Conservation (phyloP, 345 rosid species). For the Zanthoxylum bungeanum region DNA sequence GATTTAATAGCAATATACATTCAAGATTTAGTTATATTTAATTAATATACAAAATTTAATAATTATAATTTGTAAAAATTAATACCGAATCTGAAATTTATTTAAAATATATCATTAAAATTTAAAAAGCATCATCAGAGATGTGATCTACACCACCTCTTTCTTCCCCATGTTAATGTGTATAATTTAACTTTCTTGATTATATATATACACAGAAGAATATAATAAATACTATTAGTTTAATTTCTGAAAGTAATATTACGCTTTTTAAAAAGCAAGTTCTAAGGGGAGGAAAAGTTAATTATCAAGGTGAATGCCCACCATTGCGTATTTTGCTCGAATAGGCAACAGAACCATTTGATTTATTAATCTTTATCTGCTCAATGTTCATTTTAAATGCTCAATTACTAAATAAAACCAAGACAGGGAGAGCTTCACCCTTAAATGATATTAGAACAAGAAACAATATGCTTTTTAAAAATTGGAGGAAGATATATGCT, state of each 20-base stretch:
- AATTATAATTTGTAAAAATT: no score
- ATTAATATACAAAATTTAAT: no score
- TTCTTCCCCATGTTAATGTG: no score
- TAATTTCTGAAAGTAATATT: not conserved
- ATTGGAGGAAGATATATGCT: not conserved
- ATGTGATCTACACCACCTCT: not conserved
- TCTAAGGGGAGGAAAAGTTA: not conserved
- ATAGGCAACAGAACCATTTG: not conserved
- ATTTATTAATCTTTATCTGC: not conserved
- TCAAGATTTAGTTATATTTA: no score
- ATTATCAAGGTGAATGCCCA: not conserved
- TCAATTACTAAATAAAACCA: no score
- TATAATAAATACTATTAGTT: not conserved
- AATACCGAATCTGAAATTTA: no score
- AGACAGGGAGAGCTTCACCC: not conserved
- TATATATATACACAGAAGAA: not conserved
- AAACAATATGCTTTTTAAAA: no score
- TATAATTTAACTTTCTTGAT: not conserved
- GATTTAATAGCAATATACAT: no score
- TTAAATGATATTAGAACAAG: no score
- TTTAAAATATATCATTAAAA: no score
- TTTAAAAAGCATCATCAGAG: not conserved
- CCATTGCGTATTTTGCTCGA: not conserved
- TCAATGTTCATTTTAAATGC: not conserved
- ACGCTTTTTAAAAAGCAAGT: not conserved